Conservation (phyloP, 805 yeast genomes). For the Teunomyces cretensis region DNA sequence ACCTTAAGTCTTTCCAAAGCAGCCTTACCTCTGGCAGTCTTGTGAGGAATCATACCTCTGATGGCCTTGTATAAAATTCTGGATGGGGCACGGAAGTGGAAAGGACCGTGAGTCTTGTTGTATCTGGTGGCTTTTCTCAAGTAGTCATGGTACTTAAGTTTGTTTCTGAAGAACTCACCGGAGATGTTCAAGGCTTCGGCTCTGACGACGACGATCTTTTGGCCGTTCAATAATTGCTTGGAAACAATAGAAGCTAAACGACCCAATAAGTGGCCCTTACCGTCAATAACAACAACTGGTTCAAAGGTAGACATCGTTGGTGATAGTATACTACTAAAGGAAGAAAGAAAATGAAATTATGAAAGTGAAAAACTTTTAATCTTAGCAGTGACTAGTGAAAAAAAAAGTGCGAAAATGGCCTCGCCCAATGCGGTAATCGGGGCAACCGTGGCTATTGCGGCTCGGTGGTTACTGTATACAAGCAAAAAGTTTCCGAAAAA, state of each 20-base stretch:
- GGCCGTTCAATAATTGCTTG: conserved; percentile 97
- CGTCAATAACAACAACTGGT: conserved; percentile 98
- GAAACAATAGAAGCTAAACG: conserved; percentile 99
- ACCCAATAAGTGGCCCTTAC: conserved; percentile 99
- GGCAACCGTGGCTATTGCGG: conserved; percentile 4
- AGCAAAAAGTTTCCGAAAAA: not conserved
- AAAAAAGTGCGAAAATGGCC: conserved; percentile 2
- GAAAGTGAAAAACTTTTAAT: conserved; percentile 4
- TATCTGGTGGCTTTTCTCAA: conserved; percentile 98
- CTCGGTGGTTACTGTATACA: conserved; percentile 1
- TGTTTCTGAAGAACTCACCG: conserved; percentile 99
- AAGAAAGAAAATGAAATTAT: conserved; percentile 6
- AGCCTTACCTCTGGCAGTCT: conserved; percentile 99
- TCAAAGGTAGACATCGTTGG: conserved; percentile 77
- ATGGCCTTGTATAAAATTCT: conserved; percentile 99
- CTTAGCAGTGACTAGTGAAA: conserved; percentile 2
- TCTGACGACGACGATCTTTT: conserved; percentile 96
- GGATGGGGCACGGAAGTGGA: conserved; percentile 99
- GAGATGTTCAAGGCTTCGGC: conserved; percentile 97
- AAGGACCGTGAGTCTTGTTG: conserved; percentile 99
- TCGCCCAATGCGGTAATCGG: conserved; percentile 5
- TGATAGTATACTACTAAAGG: conserved; percentile 7
- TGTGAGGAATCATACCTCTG: conserved; percentile 99
- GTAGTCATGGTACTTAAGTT: conserved; percentile 99
- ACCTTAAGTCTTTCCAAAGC: conserved; percentile 99